phyloP scores from a whole-genome alignment of 2,329 filamentous ascomycete species.

The Ophiostoma angusticollis region DNA sequence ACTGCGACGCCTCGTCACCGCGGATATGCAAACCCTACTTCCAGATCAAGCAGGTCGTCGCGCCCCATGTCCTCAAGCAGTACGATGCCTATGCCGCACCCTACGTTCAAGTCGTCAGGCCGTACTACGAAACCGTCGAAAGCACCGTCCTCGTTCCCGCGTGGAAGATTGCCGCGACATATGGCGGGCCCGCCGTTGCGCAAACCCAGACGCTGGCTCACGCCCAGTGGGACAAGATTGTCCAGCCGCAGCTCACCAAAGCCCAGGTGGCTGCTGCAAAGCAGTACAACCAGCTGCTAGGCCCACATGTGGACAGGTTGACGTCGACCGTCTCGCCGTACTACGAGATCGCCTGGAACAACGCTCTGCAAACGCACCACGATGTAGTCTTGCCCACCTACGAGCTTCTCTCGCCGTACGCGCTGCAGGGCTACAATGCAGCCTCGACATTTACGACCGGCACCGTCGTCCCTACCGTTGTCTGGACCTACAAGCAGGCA shows the following conservation, averaged over 20 bases:
- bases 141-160: constrained; percentile 57
- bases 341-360: constrained; percentile 51
- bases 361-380: constrained; percentile 55
- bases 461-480: constrained; percentile 59
- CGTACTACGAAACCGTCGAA: constrained; percentile 56
- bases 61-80: constrained; percentile 71
- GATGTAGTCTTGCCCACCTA: constrained; percentile 66
- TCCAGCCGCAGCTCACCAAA: constrained; percentile 61
- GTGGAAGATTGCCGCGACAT: constrained; percentile 52
- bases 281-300: constrained; percentile 59
- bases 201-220: constrained; percentile 53
- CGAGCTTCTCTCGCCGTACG: constrained; percentile 59
- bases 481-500: constrained; percentile 56
- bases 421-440: constrained; percentile 50
- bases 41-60: constrained; percentile 45
- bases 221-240: constrained; percentile 64
- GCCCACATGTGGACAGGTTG: constrained; percentile 58
- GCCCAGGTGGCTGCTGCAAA: constrained; percentile 47
- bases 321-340: constrained; percentile 53
- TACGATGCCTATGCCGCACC: constrained; percentile 75
- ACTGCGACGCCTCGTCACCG: constrained; percentile 57
- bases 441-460: constrained; percentile 54
- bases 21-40: constrained; percentile 76
- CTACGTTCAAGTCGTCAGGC: constrained; percentile 63
- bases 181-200: constrained; percentile 61